A percentile compares a stretch with the other conserved stretches of the same genome.
Evolutionary conservation across 805 yeast species (phyloP).

Genomic region (Candida quercuum): DNA sequence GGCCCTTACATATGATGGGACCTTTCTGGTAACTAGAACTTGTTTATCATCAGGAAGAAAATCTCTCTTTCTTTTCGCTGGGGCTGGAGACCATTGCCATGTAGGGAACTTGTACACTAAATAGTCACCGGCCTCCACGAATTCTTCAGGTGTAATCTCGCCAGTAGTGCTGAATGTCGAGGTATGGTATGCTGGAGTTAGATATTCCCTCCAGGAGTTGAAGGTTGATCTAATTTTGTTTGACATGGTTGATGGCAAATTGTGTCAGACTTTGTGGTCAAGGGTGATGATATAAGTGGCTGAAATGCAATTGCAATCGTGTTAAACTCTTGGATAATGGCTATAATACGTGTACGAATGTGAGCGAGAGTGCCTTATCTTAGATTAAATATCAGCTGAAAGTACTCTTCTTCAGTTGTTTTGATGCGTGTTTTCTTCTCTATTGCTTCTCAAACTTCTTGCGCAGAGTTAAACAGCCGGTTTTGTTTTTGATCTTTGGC

Average conservation of each 20-base stretch:
- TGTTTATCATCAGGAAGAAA: constrained; percentile 87
- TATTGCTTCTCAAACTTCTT: too few relatives aligned
- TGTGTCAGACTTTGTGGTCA: not conserved
- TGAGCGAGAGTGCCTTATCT: too few relatives aligned
- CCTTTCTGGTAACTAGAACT: constrained; percentile 80
- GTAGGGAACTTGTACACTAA: constrained; percentile 90
- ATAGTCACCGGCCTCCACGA: constrained; percentile 91
- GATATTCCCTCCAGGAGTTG: constrained; percentile 82
- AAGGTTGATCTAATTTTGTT: constrained; percentile 67
- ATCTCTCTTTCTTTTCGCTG: constrained; percentile 47
- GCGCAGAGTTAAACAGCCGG: too few relatives aligned
- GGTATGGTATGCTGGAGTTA: constrained; percentile 85
- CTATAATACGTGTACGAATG: too few relatives aligned
- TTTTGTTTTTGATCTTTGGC: too few relatives aligned
- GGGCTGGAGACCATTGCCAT: constrained; percentile 84
- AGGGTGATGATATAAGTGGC: not conserved
- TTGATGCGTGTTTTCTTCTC: too few relatives aligned
- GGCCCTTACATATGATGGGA: constrained; percentile 79
- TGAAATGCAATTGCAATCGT: too few relatives aligned
- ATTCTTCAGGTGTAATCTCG: constrained; percentile 93
- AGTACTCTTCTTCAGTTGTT: too few relatives aligned
- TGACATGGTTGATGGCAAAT: not conserved
- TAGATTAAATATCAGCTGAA: too few relatives aligned
- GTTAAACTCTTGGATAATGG: too few relatives aligned
- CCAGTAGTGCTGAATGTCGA: constrained; percentile 86